Evolutionary conservation across 2,329 filamentous ascomycete species (phyloP), one percentile per base, ranked within the genome.

Genomic region (Diaporthe humulicola): DNA sequence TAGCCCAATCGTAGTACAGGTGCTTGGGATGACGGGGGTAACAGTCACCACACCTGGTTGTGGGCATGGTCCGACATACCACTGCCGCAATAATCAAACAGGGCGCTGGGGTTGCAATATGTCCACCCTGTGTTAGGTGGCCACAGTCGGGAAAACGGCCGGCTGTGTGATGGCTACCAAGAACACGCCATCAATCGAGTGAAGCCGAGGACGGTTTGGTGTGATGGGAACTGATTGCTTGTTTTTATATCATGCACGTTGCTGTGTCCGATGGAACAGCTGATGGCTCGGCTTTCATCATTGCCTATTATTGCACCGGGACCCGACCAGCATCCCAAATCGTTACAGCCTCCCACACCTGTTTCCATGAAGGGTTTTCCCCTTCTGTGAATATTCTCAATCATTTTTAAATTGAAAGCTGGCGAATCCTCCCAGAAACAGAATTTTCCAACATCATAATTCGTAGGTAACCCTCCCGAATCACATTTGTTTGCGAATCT

Each of bases 81-180:
- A 69, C 64, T 40, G n/a, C 15, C 22, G 28, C 30, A 25, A 54
- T 12, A 22, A 38, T 28, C 45, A 54, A 66, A 69, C n/a, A 22
- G 6, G 15, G 0, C 5, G 8, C 17, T 25, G 15, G 1, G n/a
- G n/a, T n/a, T n/a, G n/a, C n/a, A 2, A 4, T 1, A 22, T 12
- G 28, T 2, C 14, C 33, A 40, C 10, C 2, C 15, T 19, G n/a
- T 8, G 50, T 52, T 30, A 15, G 0, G 0, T 28, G 8, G 42
- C 52, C 17, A 50, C 30, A 38, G 30, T 22, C 30, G 45, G 36
- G 4, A 61, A 0, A 15, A 10, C 42, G 25, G 40, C 25, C 15
- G 25, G 15, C n/a, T 14, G 33, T 17, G 4, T 19, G 25, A 9
- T 12, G 25, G 10, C 9, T 4, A 8, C 10, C 9, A 12, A 33